These are phyloP conservation scores for Acrocalymma vagum DNA, from an alignment of 2,329 filamentous ascomycete genomes.

Conservation along the genomic window DNA sequence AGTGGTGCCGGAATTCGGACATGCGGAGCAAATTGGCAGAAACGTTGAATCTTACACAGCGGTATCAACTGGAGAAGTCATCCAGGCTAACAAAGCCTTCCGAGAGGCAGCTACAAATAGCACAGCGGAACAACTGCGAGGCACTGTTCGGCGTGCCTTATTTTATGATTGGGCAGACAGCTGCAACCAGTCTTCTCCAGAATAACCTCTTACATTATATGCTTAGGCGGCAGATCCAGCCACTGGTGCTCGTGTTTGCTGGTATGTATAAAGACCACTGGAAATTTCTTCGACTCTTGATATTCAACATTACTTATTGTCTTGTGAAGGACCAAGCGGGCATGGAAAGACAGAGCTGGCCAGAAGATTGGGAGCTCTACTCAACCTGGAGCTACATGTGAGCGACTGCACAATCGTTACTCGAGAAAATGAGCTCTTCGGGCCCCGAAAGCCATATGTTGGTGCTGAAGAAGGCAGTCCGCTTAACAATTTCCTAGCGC, in stretches of 20 bases:
- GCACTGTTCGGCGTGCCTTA: conserved; percentile 46
- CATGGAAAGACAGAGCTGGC: conserved; percentile 23
- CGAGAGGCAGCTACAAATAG: too few relatives aligned
- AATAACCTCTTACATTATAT: conserved; percentile 42
- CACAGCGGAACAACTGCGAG: too few relatives aligned
- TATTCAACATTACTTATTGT: too few relatives aligned
- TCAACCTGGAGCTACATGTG: conserved; percentile 8
- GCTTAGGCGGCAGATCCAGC: conserved; percentile 27
- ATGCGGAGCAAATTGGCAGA: too few relatives aligned
- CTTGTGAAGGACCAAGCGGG: conserved; percentile 15
- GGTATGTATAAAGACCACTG: too few relatives aligned
- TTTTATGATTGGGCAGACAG: conserved; percentile 46
- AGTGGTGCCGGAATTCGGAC: too few relatives aligned
- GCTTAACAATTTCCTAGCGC: conserved; percentile 59
- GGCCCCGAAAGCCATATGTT: conserved; percentile 46
- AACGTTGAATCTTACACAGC: too few relatives aligned
- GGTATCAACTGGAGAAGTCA: too few relatives aligned
- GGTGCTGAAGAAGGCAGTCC: conserved; percentile 49
- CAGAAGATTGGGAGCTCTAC: conserved; percentile 10
- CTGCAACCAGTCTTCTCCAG: conserved; percentile 32
- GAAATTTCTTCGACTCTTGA: too few relatives aligned
- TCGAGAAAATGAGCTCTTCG: conserved; percentile 56
- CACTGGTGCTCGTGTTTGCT: conserved; percentile 18
- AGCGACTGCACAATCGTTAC: conserved; percentile 42
- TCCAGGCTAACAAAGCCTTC: too few relatives aligned